Percentiles rank a stretch among this genome's conserved stretches.
Evolutionary conservation across 106 monocot genomes (phyloP).

Genomic region (Dendrobium officinale): DNA sequence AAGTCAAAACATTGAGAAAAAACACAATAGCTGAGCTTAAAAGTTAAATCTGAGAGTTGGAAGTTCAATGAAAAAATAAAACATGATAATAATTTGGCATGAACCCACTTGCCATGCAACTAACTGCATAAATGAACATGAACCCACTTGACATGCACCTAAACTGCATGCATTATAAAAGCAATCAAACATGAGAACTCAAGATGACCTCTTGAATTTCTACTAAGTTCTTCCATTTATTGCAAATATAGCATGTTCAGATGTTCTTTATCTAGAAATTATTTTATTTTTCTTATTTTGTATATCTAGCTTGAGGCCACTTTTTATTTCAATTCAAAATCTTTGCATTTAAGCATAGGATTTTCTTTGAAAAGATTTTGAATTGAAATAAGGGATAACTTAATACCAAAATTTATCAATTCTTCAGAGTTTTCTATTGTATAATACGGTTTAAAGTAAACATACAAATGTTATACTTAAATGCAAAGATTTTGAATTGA

Average conservation of each 20-base stretch:
- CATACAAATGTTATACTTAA: too few relatives aligned
- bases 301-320: background rate
- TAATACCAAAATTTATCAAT: too few relatives aligned
- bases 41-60: background rate
- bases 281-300: background rate
- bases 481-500: too few relatives aligned
- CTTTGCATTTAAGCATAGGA: background rate
- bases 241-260: background rate
- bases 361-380: too few relatives aligned
- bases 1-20: background rate
- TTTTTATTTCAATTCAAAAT: slow-evolving; percentile 2
- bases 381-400: too few relatives aligned
- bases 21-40: background rate
- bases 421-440: too few relatives aligned
- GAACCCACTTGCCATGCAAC: background rate
- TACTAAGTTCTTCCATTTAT: background rate
- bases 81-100: background rate
- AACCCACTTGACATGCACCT: background rate
- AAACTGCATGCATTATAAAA: background rate
- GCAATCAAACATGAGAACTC: background rate
- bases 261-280: background rate
- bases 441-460: too few relatives aligned
- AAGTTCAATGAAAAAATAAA: background rate
- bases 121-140: background rate
- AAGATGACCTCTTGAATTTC: background rate